Base-by-base conservation (phyloP, 495 filamentous ascomycete species). In the Neurospora africana region DNA sequence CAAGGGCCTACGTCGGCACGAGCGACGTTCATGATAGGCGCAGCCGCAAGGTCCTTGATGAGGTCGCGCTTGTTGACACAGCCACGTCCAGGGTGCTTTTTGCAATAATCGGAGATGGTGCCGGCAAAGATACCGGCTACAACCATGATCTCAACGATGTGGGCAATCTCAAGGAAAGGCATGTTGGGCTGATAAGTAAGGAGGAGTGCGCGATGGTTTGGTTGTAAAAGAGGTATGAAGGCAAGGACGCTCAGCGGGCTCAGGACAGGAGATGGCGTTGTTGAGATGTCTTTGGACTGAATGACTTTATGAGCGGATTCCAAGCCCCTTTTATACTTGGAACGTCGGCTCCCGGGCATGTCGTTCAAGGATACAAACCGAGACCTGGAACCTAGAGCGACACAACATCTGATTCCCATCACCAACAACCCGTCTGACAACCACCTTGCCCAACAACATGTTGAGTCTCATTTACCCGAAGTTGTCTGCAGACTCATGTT, bases 1-100 rank as follows among this genome's bases (percentile, higher is more conserved):
- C 73, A 75, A 8, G 47, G 73, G 38, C 73, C 73, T 5, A 75
- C 73, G 27, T 68, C 71, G 30, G 1, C 38, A 33, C 73, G 70
- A n/a, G n/a, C n/a, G 47, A 39, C 38, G 58, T 41, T 40, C 38
- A 27, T 1, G 36, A 72, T 68, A 5, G 40, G 36, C 0, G 43
- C 23, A 40, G 67, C 19, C 17, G 15, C 70, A 15, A 68, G 30
- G n/a, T 47, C 47, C 15, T 6, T 10, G 2, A 72, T n/a, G 43
- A 74, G 23, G 27, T 47, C 61, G 68, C 70, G 73, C 41, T 72
- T 74, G 67, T 37, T 43, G 68, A 39, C 58, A 41, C 70, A 72
- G 5, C 70, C 70, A 7, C 1, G 8, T 21, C 70, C 70, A 17
- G 53, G 70, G 35, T 72, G 23, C 13, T 68, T 21, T 1, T 11